Conservation (phyloP, 306 rosid species). For the Acmispon strigosus region DNA sequence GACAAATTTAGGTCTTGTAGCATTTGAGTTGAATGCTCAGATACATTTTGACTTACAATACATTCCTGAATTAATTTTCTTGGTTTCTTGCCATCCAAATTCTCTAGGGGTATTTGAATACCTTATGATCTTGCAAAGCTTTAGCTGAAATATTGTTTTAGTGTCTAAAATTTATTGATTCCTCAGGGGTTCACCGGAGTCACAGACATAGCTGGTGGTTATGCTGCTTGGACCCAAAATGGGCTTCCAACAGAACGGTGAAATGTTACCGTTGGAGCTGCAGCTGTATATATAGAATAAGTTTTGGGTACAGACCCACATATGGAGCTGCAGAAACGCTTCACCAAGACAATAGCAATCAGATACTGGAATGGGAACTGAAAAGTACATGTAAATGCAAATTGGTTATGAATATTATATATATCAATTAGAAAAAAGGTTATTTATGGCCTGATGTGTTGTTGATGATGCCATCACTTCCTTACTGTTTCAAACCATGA, state of each 20-base stretch:
- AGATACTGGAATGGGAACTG: neutral
- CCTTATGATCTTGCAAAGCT: neutral
- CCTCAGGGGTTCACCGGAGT: constrained; percentile 63
- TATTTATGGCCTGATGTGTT: neutral
- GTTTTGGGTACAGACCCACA: neutral
- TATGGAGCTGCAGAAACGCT: neutral
- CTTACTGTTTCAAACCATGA: neutral
- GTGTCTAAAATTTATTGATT: neutral
- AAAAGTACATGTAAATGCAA: neutral
- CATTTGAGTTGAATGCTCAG: neutral
- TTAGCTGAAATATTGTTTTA: neutral
- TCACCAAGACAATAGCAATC: neutral
- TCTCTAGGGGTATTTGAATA: neutral
- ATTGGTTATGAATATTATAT: neutral
- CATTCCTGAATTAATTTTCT: neutral
- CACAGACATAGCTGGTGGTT: constrained; percentile 90
- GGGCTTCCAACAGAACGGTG: constrained; percentile 63
- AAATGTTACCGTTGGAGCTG: constrained; percentile 6
- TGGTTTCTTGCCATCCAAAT: neutral
- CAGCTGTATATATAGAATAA: constrained; percentile 27
- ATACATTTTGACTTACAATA: neutral
- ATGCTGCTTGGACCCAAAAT: constrained; percentile 74
- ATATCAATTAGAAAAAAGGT: neutral
- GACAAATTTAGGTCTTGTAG: neutral
- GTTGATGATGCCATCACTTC: neutral